Base-by-base conservation (phyloP, 2,329 filamentous ascomycete species). In the Trichoderma sp. region DNA sequence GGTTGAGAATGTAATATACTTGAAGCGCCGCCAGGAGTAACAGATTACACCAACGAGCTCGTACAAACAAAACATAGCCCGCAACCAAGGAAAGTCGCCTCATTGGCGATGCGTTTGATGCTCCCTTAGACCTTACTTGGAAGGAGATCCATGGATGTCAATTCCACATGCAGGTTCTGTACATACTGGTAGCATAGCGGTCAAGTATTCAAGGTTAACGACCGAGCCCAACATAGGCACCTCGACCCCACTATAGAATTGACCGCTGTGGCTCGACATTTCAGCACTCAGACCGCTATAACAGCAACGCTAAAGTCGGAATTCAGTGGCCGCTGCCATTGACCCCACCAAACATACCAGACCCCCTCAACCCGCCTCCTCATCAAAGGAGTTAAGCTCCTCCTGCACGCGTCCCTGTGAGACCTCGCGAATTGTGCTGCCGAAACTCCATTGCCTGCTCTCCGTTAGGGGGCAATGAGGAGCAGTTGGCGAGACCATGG, bases 401-500 rank as follows among this genome's bases (percentile, higher is more conserved):
- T 68, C 47, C 65, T 50, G 57, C 66, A 69, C 55, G 57, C 71
- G 61, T 71, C 61, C 59, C 34, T 66, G 39, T 50, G 59, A 63
- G 47, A 70, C n/a, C 55, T 70, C 61, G 70, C 61, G 65, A 53
- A 63, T 58, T 39, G 64, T 26, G 39, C 68, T 57, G 63, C 58
- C 63, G 68, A 71, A 74, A 73, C 73, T 71, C 23, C 39, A 59
- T 50, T 71, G 63, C 70, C 70, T 74, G 74, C 57, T 68, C 39
- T 64, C 55, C 63, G 55, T 20, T 55, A 62, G 57, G 66, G 78
- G 78, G 80, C 75, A 75, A 81, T 82, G 79, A 79, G 72, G 74
- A 72, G 73, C 73, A 69, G 65, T 74, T 74, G 70, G 72, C 76
- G 73, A 77, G 73, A 80, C 76, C 76, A 86, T 86, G 84, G 80